Evolutionary conservation across 2,329 filamentous ascomycete species (phyloP).

Genomic region (Penicillium hordei): DNA sequence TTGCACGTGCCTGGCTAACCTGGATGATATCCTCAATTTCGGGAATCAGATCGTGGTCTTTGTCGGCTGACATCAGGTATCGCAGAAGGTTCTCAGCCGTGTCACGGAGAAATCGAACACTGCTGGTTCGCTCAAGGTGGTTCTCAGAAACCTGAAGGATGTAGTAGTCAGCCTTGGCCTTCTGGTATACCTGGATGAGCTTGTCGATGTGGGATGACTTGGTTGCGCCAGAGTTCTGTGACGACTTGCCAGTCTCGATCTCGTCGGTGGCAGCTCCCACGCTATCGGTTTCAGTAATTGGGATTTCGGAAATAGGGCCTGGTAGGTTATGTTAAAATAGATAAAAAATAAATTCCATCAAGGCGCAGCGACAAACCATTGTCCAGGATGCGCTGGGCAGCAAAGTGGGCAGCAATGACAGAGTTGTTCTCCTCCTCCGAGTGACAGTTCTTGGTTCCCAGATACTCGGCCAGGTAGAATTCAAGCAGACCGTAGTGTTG

Average conservation of each 20-base stretch:
- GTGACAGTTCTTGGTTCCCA: constrained; percentile 32
- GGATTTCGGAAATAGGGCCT: constrained; percentile 4
- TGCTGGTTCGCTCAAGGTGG: constrained; percentile 25
- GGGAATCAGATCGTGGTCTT: constrained; percentile 30
- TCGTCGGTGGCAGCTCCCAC: background rate
- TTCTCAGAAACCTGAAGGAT: constrained; percentile 18
- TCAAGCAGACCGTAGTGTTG: constrained; percentile 35
- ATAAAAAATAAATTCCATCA: too few relatives aligned
- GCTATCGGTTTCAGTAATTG: background rate
- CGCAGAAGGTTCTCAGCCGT: constrained; percentile 44
- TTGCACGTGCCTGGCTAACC: constrained; percentile 37
- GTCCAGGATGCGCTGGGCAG: constrained; percentile 28
- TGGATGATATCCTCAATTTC: constrained; percentile 37
- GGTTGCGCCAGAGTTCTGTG: background rate
- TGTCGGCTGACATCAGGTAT: constrained; percentile 31
- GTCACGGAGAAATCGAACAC: constrained; percentile 45
- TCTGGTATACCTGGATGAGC: constrained; percentile 36
- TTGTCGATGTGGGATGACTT: constrained; percentile 14
- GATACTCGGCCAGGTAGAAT: constrained; percentile 41
- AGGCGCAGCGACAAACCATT: constrained; percentile 1
- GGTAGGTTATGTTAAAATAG: background rate
- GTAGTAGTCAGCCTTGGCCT: constrained; percentile 41
- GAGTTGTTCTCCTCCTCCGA: constrained; percentile 20
- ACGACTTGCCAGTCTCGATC: background rate
- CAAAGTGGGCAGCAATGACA: constrained; percentile 30